Evolutionary conservation across 2,329 filamentous ascomycete species (phyloP), one percentile per base, ranked within the genome.

Genomic region (Clonostachys rosea): DNA sequence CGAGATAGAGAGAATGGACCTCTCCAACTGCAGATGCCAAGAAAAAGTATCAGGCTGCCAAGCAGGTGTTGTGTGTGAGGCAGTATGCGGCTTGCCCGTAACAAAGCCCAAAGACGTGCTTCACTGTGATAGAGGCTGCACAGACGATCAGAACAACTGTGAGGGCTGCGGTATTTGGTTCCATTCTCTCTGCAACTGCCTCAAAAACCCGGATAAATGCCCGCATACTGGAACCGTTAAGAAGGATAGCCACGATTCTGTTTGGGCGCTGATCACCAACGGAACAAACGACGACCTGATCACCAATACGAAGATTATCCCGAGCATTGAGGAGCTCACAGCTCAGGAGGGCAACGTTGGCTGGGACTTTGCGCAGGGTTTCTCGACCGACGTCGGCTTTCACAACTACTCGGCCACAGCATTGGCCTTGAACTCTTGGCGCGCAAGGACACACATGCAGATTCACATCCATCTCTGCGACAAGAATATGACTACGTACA

Each of bases 91-190:
- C 24, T 30, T 30, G 24, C 24, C 24, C 8, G 24, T 30, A 10
- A 30, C 24, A 30, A 30, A 30, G 9, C 24, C 24, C 24, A 30
- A 30, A 30, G 24, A 30, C 24, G 24, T 30, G 3, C 24, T 30
- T 30, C 24, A 30, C 24, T 30, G 24, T 10, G 24, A 30, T 9
- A 30, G 24, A 10, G 62, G 62, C 4, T 66, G 62, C 52, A 58
- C 53, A 0, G 45, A 50, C 43, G 20, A 40, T 6, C 35, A 50
- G 20, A 14, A 6, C 11, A 33, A 39, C 8, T 52, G 51, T 41
- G n/a, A 36, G 24, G 47, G 42, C 6, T 53, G 51, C 47, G 43
- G 45, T 7, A 14, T 53, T 8, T 53, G 39, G 30, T 53, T 48
- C 42, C 39, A 47, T 30, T 33, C 42, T 11, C n/a, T 53, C n/a